A percentile compares a stretch with the other conserved stretches of the same genome.
Conservation (phyloP, 805 yeast genomes). For the Metschnikowia peoriensis region DNA sequence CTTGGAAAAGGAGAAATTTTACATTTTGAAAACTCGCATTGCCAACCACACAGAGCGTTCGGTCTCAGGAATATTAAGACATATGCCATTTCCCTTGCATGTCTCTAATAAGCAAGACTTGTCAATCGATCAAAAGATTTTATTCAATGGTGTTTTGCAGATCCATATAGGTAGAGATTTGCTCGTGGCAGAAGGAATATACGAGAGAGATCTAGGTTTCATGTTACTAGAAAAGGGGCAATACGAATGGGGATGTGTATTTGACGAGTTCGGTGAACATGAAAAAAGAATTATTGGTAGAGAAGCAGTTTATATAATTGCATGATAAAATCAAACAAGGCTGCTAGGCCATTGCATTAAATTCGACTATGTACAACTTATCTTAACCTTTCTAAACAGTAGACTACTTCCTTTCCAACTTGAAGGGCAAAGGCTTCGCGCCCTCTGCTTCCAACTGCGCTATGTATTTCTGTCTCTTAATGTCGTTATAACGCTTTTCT, state of each 20-base stretch:
- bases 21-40: constrained; percentile 49
- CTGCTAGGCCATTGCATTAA: background rate
- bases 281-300: constrained; percentile 23
- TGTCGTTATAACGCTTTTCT: constrained; percentile 80
- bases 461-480: constrained; percentile 64
- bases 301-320: constrained; percentile 34
- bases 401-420: constrained; percentile 24
- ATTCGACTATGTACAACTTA: constrained; percentile 9
- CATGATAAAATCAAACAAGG: constrained; percentile 16
- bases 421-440: constrained; percentile 27
- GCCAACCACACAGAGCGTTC: constrained; percentile 44
- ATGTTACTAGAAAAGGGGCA: constrained; percentile 73
- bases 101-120: constrained; percentile 14
- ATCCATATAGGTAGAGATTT: constrained; percentile 40
- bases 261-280: constrained; percentile 26
- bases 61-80: constrained; percentile 58
- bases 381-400: background rate
- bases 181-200: constrained; percentile 42
- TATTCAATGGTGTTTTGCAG: constrained; percentile 75
- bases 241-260: constrained; percentile 68
- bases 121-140: constrained; percentile 51
- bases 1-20: constrained; percentile 44
- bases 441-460: constrained; percentile 71
- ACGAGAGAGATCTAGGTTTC: constrained; percentile 50
- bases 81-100: constrained; percentile 45